Evolutionary conservation across 768 basidiomycete genomes (phyloP).

Genomic region (Phlegmacium glaucopus): DNA sequence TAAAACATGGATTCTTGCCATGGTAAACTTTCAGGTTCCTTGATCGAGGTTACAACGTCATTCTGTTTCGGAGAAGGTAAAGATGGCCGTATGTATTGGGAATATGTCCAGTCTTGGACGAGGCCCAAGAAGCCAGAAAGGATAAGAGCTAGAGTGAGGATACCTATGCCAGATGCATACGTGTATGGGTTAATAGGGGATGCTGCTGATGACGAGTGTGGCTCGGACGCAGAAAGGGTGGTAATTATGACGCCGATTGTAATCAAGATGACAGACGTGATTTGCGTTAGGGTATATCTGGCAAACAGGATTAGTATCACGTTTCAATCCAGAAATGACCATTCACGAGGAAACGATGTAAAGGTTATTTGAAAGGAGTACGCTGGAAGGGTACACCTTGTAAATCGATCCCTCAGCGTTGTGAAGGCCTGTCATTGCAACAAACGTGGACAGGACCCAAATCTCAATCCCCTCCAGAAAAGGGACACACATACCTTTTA

Average conservation of each 20-base stretch:
- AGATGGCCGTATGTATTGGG: constrained; percentile 32
- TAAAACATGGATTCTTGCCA: constrained; percentile 97
- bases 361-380: too few relatives aligned
- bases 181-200: constrained; percentile 25
- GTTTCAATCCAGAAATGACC: neutral
- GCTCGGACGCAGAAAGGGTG: constrained; percentile 68
- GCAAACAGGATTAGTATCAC: neutral
- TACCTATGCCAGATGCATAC: constrained; percentile 69
- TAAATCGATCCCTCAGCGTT: too few relatives aligned
- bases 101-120: constrained; percentile 78
- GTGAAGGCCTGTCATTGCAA: too few relatives aligned
- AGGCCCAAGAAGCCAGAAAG: constrained; percentile 81
- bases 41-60: neutral
- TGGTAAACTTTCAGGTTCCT: constrained; percentile 11
- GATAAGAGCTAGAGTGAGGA: constrained; percentile 75
- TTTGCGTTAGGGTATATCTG: constrained; percentile 40
- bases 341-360: too few relatives aligned
- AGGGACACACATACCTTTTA: constrained; percentile 47
- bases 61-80: constrained; percentile 1
- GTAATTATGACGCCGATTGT: constrained; percentile 77
- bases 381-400: too few relatives aligned
- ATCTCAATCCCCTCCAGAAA: neutral
- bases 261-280: constrained; percentile 75
- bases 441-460: too few relatives aligned
- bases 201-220: constrained; percentile 17